Percentiles rank a stretch among this genome's conserved stretches.
phyloP scores from a whole-genome alignment of 805 yeast genomes.

The Cyberlindnera subsufficiens region DNA sequence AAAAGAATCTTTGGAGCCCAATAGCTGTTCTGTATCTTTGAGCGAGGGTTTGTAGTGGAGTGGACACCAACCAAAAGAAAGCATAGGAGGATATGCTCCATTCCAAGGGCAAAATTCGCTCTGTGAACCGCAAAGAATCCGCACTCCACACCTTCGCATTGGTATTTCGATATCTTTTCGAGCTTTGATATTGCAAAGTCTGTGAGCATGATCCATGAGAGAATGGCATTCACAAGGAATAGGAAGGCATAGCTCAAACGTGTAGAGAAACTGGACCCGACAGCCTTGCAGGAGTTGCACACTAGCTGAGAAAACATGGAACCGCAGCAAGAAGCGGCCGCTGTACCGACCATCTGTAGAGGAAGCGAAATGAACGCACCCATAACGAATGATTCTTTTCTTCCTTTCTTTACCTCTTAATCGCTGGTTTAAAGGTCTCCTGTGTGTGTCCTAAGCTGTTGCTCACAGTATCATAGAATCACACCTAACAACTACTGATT shows the following conservation, averaged over 20 bases:
- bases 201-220: conserved; percentile 91
- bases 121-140: conserved; percentile 95
- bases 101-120: conserved; percentile 80
- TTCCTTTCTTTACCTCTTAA: no score
- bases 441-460: no score
- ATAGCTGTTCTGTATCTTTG: conserved; percentile 83
- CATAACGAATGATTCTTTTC: conserved; percentile 5
- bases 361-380: conserved; percentile 58
- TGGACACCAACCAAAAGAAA: conserved; percentile 63
- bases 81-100: conserved; percentile 70
- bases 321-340: conserved; percentile 72
- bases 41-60: conserved; percentile 71
- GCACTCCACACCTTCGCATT: conserved; percentile 80
- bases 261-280: conserved; percentile 70
- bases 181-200: conserved; percentile 73
- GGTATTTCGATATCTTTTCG: conserved; percentile 60
- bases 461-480: no score
- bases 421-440: no score
- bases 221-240: conserved; percentile 66
- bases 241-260: conserved; percentile 81
- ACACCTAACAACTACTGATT: no score
- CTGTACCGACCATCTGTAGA: conserved; percentile 50
- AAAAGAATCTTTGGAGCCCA: conserved; percentile 74
- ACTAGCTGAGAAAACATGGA: conserved; percentile 73
- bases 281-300: conserved; percentile 41